Evolutionary conservation across 345 rosid genomes (phyloP), one percentile per base, ranked within the genome.

Genomic region (Passiflora organensis): DNA sequence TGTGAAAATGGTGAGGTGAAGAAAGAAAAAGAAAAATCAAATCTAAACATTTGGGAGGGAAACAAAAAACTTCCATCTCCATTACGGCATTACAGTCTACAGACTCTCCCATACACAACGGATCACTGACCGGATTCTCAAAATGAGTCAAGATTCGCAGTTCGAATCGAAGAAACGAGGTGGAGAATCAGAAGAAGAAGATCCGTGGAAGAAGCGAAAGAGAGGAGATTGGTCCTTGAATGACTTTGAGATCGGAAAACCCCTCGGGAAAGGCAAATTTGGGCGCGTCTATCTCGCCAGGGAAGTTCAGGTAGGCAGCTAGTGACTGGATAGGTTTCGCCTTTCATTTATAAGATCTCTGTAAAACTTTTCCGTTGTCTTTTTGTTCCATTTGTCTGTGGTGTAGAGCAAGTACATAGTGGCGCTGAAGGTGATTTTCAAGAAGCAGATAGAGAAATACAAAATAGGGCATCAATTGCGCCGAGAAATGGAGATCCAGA

Each of bases 401-500:
- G 34, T 28, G 24, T 17, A 89, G 93, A 82, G 84, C 71, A 81
- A 84, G 57, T 81, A 64, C 72, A 38, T 87, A 22, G 95, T 93
- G 64, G 97, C 99, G 47, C 37, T 93, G 72, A 89, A 93, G 68
- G 75, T 93, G 51, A 64, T 93, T 19, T 93, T 86, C 84, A 89
- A 89, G 80, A 86, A 79, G 18, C 97, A 93, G 53, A 78, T 86
- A 20, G 97, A 89, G 62, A 93, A 86, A 74, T 86, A 93, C 63
- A 74, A 58, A 48, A 73, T 89, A 53, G 94, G 84, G 48, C 85
- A 89, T 51, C 97, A 86, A 71, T 39, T 89, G 62, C 73, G 76
- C 68, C 76, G 97, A 65, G 97, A 89, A 57, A 80, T 86, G 86
- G 90, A 86, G 81, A 89, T 89, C 25, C 95, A 86, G 53, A 71